These are phyloP conservation scores for Litchi chinensis DNA, from an alignment of 345 rosid genomes.

Conservation along the genomic window DNA sequence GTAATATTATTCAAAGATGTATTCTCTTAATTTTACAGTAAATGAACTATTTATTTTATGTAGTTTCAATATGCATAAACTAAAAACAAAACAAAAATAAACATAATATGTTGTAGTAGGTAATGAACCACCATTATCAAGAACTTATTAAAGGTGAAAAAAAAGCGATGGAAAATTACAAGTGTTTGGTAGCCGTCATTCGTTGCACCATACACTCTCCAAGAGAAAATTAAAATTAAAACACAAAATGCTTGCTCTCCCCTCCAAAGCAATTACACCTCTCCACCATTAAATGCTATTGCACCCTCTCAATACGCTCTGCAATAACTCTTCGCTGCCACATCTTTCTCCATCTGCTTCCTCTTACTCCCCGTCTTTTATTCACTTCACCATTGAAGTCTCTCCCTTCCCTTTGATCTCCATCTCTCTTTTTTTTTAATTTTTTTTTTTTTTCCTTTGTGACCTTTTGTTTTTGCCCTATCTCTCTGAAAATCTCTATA, in stretches of 20 bases:
- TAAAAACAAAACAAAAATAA: background rate
- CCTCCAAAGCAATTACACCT: constrained; percentile 40
- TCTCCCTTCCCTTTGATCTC: background rate
- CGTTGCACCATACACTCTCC: constrained; percentile 27
- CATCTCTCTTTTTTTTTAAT: background rate
- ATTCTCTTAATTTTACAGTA: too few relatives aligned
- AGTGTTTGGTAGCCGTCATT: constrained; percentile 58
- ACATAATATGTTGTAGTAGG: background rate
- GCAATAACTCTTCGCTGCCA: constrained; percentile 63
- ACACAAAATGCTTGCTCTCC: constrained; percentile 23
- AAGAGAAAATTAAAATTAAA: background rate
- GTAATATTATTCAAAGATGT: background rate
- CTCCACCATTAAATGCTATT: constrained; percentile 71
- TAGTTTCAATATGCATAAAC: background rate
- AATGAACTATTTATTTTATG: background rate
- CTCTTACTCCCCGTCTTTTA: constrained; percentile 11
- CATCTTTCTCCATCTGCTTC: constrained; percentile 36
- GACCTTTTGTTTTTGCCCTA: constrained; percentile 10
- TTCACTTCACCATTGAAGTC: background rate
- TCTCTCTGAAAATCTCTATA: background rate
- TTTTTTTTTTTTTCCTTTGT: background rate
- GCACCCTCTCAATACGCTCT: constrained; percentile 73
- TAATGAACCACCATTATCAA: background rate
- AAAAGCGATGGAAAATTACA: constrained; percentile 3
- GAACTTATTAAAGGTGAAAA: background rate